Conservation (phyloP, 345 rosid genomes). For the Conringia planisiliqua region DNA sequence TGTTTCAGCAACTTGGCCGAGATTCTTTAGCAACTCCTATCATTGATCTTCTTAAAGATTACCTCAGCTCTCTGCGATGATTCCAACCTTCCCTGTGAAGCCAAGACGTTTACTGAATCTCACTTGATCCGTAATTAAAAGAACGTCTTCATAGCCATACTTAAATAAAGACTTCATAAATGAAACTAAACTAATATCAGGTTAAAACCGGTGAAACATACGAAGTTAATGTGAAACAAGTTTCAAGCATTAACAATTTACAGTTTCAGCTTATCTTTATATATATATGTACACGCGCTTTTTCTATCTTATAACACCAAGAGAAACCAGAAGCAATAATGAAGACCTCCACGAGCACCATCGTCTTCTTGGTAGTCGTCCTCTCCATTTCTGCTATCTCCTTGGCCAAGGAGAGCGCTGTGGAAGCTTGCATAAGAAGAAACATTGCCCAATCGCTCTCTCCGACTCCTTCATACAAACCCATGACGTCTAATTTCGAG, state of each 20-base stretch:
- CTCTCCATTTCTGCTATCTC: constrained; percentile 4
- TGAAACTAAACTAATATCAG: not conserved
- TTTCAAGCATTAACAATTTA: not conserved
- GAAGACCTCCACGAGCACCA: constrained; percentile 14
- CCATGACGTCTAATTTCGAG: not conserved
- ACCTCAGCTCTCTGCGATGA: constrained; percentile 64
- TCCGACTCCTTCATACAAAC: not conserved
- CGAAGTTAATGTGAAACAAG: constrained; percentile 15
- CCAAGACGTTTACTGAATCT: not conserved
- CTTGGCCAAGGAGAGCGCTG: not conserved
- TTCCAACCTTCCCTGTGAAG: not conserved
- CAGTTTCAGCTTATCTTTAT: constrained; percentile 1
- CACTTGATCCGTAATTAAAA: not conserved
- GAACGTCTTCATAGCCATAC: not conserved
- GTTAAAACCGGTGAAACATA: not conserved
- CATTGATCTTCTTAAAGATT: constrained; percentile 60
- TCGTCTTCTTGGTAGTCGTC: constrained; percentile 3
- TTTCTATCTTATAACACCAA: not conserved
- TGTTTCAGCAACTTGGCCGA: constrained; percentile 67
- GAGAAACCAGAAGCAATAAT: not conserved
- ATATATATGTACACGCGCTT: not conserved
- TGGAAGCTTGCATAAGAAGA: constrained; percentile 20
- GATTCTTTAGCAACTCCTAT: constrained; percentile 52
- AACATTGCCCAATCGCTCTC: not conserved
- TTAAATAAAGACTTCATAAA: not conserved